Percentiles rank a stretch among this genome's conserved stretches.
These are phyloP conservation scores for Trichoderma endophyticum DNA, from an alignment of 2,329 filamentous ascomycete genomes.

Conservation along the genomic window DNA sequence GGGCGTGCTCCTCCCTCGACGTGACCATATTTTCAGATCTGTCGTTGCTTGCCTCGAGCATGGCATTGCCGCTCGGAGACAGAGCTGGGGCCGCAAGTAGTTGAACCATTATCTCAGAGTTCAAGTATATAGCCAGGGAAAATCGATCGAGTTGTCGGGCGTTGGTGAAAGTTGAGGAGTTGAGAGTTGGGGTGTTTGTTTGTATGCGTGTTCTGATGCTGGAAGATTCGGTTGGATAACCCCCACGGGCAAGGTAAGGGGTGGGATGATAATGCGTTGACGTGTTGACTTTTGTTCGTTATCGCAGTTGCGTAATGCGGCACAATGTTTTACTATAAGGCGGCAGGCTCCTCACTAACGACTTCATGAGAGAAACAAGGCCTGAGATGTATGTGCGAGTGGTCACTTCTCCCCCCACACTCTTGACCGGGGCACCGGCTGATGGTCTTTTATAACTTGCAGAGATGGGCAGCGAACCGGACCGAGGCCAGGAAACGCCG, in stretches of 20 bases:
- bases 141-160: neutral
- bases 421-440: constrained; percentile 9
- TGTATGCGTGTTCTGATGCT: neutral
- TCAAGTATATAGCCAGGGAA: neutral
- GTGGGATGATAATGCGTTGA: neutral
- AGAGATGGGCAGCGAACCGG: neutral
- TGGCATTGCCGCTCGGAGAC: constrained; percentile 26
- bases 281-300: constrained; percentile 8
- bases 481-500: constrained; percentile 12
- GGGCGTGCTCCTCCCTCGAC: constrained; percentile 42
- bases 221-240: neutral
- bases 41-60: constrained; percentile 23
- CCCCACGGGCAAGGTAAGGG: constrained; percentile 1
- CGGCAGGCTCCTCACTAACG: constrained; percentile 38
- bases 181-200: too few relatives aligned
- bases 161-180: neutral
- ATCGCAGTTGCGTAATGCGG: constrained; percentile 11
- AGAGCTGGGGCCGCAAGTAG: constrained; percentile 30
- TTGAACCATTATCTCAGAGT: constrained; percentile 32
- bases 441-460: constrained; percentile 10
- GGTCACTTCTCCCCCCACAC: constrained; percentile 3
- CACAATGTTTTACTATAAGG: constrained; percentile 8
- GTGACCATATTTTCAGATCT: constrained; percentile 26
- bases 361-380: constrained; percentile 34
- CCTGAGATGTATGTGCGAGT: constrained; percentile 4